Percentiles rank a stretch among this genome's conserved stretches.
These are phyloP conservation scores for Keqinozyma sinolaborantium DNA, from an alignment of 1,139 yeast genomes.

Conservation along the genomic window DNA sequence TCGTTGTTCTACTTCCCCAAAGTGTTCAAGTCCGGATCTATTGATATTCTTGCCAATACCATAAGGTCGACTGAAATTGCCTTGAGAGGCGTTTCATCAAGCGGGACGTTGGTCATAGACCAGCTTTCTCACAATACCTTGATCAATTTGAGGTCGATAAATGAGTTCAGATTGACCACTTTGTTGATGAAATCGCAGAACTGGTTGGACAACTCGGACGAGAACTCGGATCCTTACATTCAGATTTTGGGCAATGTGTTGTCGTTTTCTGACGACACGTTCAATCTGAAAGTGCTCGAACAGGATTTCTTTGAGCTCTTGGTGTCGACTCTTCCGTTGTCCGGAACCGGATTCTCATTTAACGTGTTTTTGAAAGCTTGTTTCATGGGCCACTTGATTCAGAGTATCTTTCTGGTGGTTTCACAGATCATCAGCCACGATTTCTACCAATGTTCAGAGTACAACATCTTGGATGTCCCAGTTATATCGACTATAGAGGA, in stretches of 20 bases:
- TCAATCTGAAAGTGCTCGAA: conserved; percentile 30
- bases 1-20: conserved; percentile 40
- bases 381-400: conserved; percentile 37
- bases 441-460: conserved; percentile 19
- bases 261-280: conserved; percentile 18
- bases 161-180: conserved; percentile 39
- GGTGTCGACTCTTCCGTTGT: conserved; percentile 45
- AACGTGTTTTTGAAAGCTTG: conserved; percentile 40
- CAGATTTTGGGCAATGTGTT: conserved; percentile 33
- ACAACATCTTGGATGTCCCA: conserved; percentile 33
- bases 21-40: conserved; percentile 33
- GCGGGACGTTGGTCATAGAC: conserved; percentile 40
- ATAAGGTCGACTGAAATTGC: conserved; percentile 66
- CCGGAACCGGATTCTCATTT: conserved; percentile 32
- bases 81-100: conserved; percentile 51
- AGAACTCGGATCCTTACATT: conserved; percentile 27
- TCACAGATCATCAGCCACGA: conserved; percentile 21
- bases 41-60: conserved; percentile 45
- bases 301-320: conserved; percentile 54
- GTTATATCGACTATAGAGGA: conserved; percentile 19
- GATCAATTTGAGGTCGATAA: conserved; percentile 53
- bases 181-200: conserved; percentile 29
- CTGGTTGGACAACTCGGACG: conserved; percentile 22
- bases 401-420: conserved; percentile 22
- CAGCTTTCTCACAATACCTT: conserved; percentile 61